Evolutionary conservation across 2,329 filamentous ascomycete species (phyloP).

Genomic region (Endocalyx cinctus): DNA sequence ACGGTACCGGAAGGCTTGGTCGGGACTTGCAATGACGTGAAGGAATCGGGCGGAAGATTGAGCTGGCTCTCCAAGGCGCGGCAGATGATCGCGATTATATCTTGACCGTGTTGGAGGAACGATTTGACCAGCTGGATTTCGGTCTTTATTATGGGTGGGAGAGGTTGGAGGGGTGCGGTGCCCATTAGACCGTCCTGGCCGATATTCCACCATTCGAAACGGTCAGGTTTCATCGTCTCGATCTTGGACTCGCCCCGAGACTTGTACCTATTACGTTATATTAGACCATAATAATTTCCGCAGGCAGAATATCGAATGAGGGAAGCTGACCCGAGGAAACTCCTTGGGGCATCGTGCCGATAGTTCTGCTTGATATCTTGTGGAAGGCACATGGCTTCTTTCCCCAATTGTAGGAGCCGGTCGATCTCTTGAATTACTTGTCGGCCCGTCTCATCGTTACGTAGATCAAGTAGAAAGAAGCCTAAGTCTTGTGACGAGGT

Average conservation of each 20-base stretch:
- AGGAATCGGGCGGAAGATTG: slow-evolving; percentile 17
- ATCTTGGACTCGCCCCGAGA: slow-evolving; percentile 10
- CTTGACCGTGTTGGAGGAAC: slow-evolving; percentile 12
- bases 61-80: slow-evolving; percentile 19
- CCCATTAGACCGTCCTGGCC: slow-evolving; percentile 25
- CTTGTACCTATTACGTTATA: slow-evolving; percentile 9
- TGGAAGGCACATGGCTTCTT: slow-evolving; percentile 7
- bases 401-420: slow-evolving; percentile 7
- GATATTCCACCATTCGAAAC: slow-evolving; percentile 25
- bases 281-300: neutral
- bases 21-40: slow-evolving; percentile 18
- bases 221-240: slow-evolving; percentile 20
- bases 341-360: slow-evolving; percentile 8
- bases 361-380: slow-evolving; percentile 7
- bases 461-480: slow-evolving; percentile 15
- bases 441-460: slow-evolving; percentile 5
- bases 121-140: slow-evolving; percentile 6
- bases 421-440: slow-evolving; percentile 9
- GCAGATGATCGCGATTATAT: slow-evolving; percentile 11
- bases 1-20: slow-evolving; percentile 21
- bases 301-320: neutral
- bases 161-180: slow-evolving; percentile 9
- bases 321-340: slow-evolving; percentile 10
- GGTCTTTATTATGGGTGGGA: slow-evolving; percentile 6
- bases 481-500: slow-evolving; percentile 8